Conservation (phyloP, 2,329 filamentous ascomycete genomes). For the Penicillium digitatum region DNA sequence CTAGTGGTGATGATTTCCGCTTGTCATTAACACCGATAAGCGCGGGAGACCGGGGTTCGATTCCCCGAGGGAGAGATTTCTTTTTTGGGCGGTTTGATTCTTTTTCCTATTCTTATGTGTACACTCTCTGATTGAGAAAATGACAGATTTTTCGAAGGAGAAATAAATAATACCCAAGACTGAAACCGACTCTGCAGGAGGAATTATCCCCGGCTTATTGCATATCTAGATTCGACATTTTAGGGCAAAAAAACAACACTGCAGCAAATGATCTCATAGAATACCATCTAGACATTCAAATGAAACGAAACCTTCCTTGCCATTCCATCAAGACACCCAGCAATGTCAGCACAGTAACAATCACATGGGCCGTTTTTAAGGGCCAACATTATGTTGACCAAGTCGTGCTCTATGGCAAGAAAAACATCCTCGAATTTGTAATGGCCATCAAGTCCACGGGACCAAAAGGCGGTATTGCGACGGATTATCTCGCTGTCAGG, state of each 20-base stretch:
- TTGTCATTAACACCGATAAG: conserved; percentile 28
- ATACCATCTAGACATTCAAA: background rate
- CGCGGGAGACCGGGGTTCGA: conserved; percentile 37
- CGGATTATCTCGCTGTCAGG: background rate
- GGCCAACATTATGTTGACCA: background rate
- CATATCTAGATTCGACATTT: too few relatives aligned
- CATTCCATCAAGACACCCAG: background rate
- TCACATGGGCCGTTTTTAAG: background rate
- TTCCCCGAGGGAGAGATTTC: conserved; percentile 22
- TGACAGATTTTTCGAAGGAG: too few relatives aligned
- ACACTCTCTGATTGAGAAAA: too few relatives aligned
- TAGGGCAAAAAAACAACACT: background rate
- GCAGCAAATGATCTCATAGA: background rate
- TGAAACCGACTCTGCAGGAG: background rate
- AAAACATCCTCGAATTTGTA: background rate
- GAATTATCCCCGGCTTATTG: background rate
- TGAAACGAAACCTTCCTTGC: background rate
- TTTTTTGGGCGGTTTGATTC: background rate
- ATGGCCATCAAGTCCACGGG: background rate
- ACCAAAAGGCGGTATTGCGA: background rate
- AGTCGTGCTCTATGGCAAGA: background rate
- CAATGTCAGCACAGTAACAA: background rate
- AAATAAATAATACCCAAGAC: background rate
- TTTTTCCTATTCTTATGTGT: background rate
- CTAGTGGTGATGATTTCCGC: conserved; percentile 32